These are phyloP conservation scores for Rhodamnia rubescens DNA, from an alignment of 345 rosid genomes.

Conservation along the genomic window DNA sequence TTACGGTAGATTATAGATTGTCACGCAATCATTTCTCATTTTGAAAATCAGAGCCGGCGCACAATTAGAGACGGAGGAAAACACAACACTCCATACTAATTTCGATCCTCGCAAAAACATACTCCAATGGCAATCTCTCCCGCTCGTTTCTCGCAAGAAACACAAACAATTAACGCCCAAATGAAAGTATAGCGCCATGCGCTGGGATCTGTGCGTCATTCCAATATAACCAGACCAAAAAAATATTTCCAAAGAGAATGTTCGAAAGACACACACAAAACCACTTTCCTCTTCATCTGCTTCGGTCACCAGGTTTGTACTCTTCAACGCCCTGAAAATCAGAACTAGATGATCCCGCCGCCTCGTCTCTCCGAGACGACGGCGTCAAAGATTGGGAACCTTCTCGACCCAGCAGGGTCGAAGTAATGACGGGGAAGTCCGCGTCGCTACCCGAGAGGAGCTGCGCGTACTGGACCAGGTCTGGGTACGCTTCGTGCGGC, in stretches of 20 bases:
- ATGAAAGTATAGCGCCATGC: neutral
- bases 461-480: slow-evolving; percentile 61
- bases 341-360: neutral
- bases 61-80: neutral
- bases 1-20: too few relatives aligned
- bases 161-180: neutral
- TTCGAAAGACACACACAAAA: neutral
- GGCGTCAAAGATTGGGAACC: slow-evolving; percentile 20
- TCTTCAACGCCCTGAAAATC: neutral
- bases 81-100: neutral
- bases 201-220: neutral
- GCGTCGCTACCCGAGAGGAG: slow-evolving; percentile 52
- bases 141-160: neutral
- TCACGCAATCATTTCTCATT: too few relatives aligned
- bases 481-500: slow-evolving; percentile 33
- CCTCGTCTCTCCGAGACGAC: slow-evolving; percentile 8
- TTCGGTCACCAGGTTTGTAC: neutral
- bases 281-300: neutral
- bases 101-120: neutral
- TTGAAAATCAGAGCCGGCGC: neutral
- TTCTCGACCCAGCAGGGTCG: slow-evolving; percentile 28
- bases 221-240: neutral
- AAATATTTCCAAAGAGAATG: neutral
- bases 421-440: slow-evolving; percentile 38
- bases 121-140: neutral